Percentiles rank a stretch among this genome's conserved stretches.
phyloP scores from a whole-genome alignment of 345 rosid genomes.

The Aethionema arabicum region DNA sequence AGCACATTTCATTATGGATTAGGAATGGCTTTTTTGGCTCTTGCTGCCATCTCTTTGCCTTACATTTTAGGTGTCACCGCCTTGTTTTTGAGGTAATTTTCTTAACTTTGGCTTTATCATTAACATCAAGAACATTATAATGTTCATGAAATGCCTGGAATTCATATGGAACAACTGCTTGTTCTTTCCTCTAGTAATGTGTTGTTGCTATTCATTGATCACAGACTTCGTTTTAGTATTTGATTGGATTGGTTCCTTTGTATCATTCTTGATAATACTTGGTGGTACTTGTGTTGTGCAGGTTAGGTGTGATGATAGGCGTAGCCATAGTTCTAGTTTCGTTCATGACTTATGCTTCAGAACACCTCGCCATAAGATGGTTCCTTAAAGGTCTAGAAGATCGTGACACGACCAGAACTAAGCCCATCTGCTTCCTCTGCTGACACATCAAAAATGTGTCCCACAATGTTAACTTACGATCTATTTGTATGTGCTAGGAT shows the following conservation, averaged over 20 bases:
- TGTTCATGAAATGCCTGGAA: not conserved
- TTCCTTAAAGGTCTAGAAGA: slow-evolving; percentile 75
- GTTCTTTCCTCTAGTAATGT: not conserved
- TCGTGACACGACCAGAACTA: slow-evolving; percentile 46
- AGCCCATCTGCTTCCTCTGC: slow-evolving; percentile 49
- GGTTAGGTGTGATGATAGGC: slow-evolving; percentile 82
- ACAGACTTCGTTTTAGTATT: not conserved
- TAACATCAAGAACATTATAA: slow-evolving; percentile 1
- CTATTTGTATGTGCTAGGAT: slow-evolving; percentile 13
- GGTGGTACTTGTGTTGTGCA: slow-evolving; percentile 32
- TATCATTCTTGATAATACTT: not conserved
- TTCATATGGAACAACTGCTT: not conserved
- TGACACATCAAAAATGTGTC: slow-evolving; percentile 33
- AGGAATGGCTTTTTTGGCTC: slow-evolving; percentile 70
- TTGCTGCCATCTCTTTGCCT: slow-evolving; percentile 67
- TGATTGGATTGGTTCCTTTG: not conserved
- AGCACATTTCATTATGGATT: slow-evolving; percentile 63
- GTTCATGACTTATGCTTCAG: slow-evolving; percentile 89
- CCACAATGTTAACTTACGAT: slow-evolving; percentile 16
- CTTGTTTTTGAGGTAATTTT: slow-evolving; percentile 64
- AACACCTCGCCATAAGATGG: slow-evolving; percentile 67
- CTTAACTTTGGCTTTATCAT: slow-evolving; percentile 14
- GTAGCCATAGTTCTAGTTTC: slow-evolving; percentile 79
- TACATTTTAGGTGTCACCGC: slow-evolving; percentile 77
- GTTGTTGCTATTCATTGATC: not conserved